Percentiles rank a stretch among this genome's conserved stretches.
Evolutionary conservation across 371 early-diverging fungal species (phyloP).

Genomic region (Mortierella sp.): DNA sequence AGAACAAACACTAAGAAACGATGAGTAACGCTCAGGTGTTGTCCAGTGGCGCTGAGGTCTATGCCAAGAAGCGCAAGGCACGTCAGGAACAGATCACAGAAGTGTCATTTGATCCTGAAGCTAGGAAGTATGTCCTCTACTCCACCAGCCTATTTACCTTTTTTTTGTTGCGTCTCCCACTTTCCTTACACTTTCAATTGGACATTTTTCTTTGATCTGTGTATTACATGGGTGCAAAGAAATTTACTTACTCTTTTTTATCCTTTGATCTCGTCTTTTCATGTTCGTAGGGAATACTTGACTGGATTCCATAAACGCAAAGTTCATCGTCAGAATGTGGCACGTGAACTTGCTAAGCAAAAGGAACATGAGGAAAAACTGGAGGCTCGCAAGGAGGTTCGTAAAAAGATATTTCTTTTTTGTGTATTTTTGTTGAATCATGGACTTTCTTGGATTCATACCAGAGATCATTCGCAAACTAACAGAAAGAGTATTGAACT

Average conservation of each 20-base stretch:
- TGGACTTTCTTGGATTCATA: too few relatives aligned
- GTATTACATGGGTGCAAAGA: too few relatives aligned
- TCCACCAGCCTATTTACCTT: not conserved
- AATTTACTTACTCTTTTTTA: not conserved
- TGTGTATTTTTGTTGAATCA: not conserved
- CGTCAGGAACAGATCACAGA: constrained; percentile 69
- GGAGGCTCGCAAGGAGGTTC: constrained; percentile 62
- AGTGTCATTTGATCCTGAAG: constrained; percentile 73
- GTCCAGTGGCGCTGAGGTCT: constrained; percentile 75
- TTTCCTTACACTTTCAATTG: too few relatives aligned
- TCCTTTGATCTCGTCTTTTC: not conserved
- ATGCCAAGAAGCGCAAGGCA: constrained; percentile 78
- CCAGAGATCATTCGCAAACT: too few relatives aligned
- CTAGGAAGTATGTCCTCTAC: constrained; percentile 61
- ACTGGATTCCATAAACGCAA: constrained; percentile 90
- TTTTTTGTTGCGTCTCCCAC: not conserved
- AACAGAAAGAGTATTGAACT: too few relatives aligned
- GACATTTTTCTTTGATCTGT: too few relatives aligned
- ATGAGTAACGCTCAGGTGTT: constrained; percentile 67
- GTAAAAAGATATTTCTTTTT: not conserved
- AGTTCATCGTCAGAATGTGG: constrained; percentile 72
- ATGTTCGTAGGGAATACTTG: constrained; percentile 68
- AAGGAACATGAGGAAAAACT: constrained; percentile 66
- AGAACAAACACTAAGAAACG: not conserved
- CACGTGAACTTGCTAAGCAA: constrained; percentile 64